Evolutionary conservation across 805 yeast genomes (phyloP).

Genomic region (Pichia nanzhaoensis): DNA sequence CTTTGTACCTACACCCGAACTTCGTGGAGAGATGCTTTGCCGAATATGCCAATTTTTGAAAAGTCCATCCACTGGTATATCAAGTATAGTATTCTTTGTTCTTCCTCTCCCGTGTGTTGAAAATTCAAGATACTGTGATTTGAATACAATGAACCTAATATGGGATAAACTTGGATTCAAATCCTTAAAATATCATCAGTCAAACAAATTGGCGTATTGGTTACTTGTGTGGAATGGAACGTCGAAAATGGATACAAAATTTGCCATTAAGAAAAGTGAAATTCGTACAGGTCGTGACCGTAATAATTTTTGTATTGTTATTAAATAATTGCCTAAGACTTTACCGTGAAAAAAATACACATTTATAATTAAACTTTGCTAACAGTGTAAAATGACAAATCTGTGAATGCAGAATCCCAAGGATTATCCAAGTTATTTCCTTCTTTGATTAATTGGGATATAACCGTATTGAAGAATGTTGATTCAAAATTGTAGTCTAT

Average conservation of each 20-base stretch:
- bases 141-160: conserved; percentile 2
- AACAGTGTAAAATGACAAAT: conserved; percentile 17
- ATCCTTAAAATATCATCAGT: conserved; percentile 41
- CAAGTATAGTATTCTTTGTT: conserved; percentile 60
- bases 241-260: conserved; percentile 9
- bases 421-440: conserved; percentile 6
- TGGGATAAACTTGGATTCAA: conserved; percentile 57
- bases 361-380: no score
- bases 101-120: conserved; percentile 80
- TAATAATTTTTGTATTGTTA: conserved; percentile 62
- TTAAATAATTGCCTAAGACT: conserved; percentile 17
- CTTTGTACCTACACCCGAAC: conserved; percentile 68
- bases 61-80: conserved; percentile 19
- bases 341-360: no score
- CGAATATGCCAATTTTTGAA: conserved; percentile 52
- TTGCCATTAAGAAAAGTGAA: conserved; percentile 37
- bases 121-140: conserved; percentile 70
- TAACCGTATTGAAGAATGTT: conserved; percentile 14
- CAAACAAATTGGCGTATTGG: conserved; percentile 72
- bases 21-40: conserved; percentile 72
- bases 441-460: neutral
- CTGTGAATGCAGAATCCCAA: conserved; percentile 27
- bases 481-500: conserved; percentile 16
- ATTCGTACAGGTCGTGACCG: conserved; percentile 49
- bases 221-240: conserved; percentile 45